These are phyloP conservation scores for Podila minutissima DNA, from an alignment of 192 early-diverging fungal genomes.

Conservation along the genomic window DNA sequence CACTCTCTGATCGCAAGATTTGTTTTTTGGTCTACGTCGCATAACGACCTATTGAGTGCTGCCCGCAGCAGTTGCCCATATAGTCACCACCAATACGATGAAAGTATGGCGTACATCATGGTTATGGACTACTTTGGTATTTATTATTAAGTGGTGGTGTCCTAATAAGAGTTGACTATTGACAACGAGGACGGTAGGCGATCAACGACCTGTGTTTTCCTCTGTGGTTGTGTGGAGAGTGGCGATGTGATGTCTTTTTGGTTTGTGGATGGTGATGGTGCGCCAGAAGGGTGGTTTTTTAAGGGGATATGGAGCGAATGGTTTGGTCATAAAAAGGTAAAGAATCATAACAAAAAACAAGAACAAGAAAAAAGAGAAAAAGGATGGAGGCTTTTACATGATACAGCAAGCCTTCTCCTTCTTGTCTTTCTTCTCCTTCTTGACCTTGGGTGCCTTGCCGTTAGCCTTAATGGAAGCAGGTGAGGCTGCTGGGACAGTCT, in stretches of 20 bases:
- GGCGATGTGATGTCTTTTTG: neutral
- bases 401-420: constrained; percentile 38
- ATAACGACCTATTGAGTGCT: neutral
- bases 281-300: neutral
- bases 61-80: neutral
- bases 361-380: constrained; percentile 14
- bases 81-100: neutral
- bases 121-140: neutral
- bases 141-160: neutral
- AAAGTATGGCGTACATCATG: neutral
- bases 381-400: constrained; percentile 23
- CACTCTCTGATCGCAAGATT: too few relatives aligned
- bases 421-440: constrained; percentile 49
- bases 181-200: neutral
- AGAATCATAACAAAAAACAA: constrained; percentile 3
- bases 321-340: constrained; percentile 12
- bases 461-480: neutral
- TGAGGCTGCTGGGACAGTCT: constrained; percentile 12
- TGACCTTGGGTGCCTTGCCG: constrained; percentile 32
- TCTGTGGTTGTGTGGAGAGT: neutral
- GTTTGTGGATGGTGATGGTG: neutral
- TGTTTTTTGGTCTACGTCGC: too few relatives aligned
- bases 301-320: neutral
- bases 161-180: neutral
- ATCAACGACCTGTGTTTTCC: constrained; percentile 1